phyloP scores from a whole-genome alignment of 495 filamentous ascomycete genomes.

The Trichoderma asperelloides region DNA sequence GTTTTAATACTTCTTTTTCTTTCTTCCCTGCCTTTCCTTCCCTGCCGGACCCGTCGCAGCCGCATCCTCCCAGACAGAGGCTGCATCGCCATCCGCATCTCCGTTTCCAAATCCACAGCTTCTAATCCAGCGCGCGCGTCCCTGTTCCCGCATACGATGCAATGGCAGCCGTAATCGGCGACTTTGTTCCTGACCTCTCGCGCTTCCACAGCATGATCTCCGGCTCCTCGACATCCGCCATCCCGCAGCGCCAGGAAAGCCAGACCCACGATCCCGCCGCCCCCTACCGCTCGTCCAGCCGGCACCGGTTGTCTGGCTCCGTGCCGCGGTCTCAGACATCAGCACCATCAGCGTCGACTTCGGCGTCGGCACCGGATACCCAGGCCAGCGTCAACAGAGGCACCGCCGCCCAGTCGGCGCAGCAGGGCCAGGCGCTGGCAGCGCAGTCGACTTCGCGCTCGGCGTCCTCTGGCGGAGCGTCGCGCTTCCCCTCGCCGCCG shows the following conservation, averaged over 20 bases:
- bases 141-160: conserved; percentile 18
- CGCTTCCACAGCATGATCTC: conserved; percentile 39
- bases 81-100: not conserved
- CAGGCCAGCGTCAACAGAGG: conserved; percentile 8
- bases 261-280: conserved; percentile 35
- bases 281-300: conserved; percentile 24
- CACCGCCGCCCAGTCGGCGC: conserved; percentile 4
- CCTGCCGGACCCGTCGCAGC: not conserved
- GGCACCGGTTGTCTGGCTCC: conserved; percentile 21
- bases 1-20: conserved; percentile 3
- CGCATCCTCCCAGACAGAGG: not conserved
- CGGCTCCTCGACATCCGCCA: conserved; percentile 15
- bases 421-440: not conserved
- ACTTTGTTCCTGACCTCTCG: conserved; percentile 36
- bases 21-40: conserved; percentile 4
- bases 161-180: conserved; percentile 42
- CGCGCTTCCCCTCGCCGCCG: conserved; percentile 39
- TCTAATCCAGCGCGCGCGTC: not conserved
- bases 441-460: conserved; percentile 15
- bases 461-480: conserved; percentile 25
- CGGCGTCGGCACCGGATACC: not conserved
- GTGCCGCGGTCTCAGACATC: conserved; percentile 13
- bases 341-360: conserved; percentile 19
- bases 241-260: conserved; percentile 16
- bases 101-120: not conserved